A percentile compares a stretch with the other conserved stretches of the same genome.
These are phyloP conservation scores for Ogataea siamensis DNA, from an alignment of 805 yeast species.

Conservation along the genomic window DNA sequence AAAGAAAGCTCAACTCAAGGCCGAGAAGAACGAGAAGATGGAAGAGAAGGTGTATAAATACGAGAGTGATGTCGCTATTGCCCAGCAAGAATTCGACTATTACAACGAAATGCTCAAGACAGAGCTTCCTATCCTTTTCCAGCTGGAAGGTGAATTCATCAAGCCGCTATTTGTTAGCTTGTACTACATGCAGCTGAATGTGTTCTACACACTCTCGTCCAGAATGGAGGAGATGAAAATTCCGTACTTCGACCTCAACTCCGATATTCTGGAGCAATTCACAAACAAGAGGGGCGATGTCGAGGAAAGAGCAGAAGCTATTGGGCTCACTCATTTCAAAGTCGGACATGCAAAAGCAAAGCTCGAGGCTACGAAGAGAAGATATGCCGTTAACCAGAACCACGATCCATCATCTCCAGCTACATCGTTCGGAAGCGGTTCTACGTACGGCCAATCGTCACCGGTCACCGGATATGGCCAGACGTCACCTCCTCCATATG, in stretches of 20 bases:
- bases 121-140: constrained; percentile 85
- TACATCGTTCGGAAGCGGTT: constrained; percentile 14
- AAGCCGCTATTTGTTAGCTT: constrained; percentile 91
- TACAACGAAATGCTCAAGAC: constrained; percentile 91
- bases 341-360: constrained; percentile 84
- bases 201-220: constrained; percentile 87
- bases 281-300: constrained; percentile 81
- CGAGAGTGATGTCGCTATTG: constrained; percentile 85
- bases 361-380: constrained; percentile 77
- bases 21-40: constrained; percentile 81
- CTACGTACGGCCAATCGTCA: constrained; percentile 27
- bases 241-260: constrained; percentile 85
- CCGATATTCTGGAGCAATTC: constrained; percentile 83
- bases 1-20: constrained; percentile 74
- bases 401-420: constrained; percentile 28
- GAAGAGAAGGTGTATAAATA: constrained; percentile 88
- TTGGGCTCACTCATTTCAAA: constrained; percentile 88
- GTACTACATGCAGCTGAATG: constrained; percentile 96
- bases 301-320: constrained; percentile 84
- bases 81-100: constrained; percentile 94
- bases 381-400: constrained; percentile 49
- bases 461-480: constrained; percentile 31
- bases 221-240: constrained; percentile 95
- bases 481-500: constrained; percentile 14
- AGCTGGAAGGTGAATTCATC: constrained; percentile 87